Conservation (phyloP, 1,284 basidiomycete species). For the Rhizopogon parksii region DNA sequence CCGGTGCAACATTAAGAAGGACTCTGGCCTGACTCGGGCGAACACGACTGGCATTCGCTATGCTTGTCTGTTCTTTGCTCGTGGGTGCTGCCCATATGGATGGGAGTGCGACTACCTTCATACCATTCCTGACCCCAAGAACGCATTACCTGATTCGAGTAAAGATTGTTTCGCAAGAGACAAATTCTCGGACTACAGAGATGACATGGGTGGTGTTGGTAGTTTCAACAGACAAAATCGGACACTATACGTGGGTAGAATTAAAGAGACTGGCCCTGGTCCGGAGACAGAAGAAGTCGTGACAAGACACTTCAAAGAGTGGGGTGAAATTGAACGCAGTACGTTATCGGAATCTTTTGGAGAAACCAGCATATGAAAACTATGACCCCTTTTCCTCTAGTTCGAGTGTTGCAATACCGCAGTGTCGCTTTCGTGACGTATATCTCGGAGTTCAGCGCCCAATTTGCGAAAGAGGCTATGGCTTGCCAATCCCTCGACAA, state of each 20-base stretch:
- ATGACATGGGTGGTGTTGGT: conserved; percentile 99
- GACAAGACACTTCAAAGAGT: conserved; percentile 90
- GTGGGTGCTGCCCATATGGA: conserved; percentile 96
- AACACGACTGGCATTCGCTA: conserved; percentile 89
- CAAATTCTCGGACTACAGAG: conserved; percentile 95
- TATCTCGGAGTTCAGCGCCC: conserved; percentile 77
- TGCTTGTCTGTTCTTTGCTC: conserved; percentile 91
- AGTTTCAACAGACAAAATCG: conserved; percentile 92
- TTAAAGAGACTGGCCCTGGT: conserved; percentile 85
- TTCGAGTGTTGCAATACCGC: conserved; percentile 88
- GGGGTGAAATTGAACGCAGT: conserved; percentile 94
- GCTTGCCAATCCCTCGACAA: conserved; percentile 96
- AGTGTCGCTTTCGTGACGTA: conserved; percentile 98
- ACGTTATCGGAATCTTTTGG: conserved; percentile 30
- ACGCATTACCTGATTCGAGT: conserved; percentile 79
- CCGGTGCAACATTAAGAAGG: conserved; percentile 82
- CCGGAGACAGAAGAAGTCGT: conserved; percentile 88
- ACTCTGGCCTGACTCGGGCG: conserved; percentile 89
- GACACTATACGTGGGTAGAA: conserved; percentile 91
- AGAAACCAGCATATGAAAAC: conserved; percentile 6
- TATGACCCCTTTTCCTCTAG: conserved; percentile 30
- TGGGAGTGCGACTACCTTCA: conserved; percentile 97
- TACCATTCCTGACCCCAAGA: conserved; percentile 67
- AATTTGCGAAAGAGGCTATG: conserved; percentile 99
- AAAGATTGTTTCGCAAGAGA: conserved; percentile 97